Evolutionary conservation across 106 monocot species (phyloP), one percentile per base, ranked within the genome.

Genomic region (Allium fistulosum): DNA sequence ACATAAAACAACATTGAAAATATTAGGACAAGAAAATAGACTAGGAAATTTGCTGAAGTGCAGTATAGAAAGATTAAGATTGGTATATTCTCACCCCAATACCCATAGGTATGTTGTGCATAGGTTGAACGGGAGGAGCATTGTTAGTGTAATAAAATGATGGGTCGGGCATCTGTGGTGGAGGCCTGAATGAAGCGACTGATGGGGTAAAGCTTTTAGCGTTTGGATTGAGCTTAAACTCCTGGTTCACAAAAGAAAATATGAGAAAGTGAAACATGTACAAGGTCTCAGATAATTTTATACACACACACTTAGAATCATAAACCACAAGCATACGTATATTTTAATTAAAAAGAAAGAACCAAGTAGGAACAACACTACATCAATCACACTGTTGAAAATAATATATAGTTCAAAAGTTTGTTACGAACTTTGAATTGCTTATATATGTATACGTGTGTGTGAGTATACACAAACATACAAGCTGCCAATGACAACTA

Each of bases 171-270:
- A 74, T 67, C 12, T 87, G 74, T 13, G 55, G 18, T 62, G 72
- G 75, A 13, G 80, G 86, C 77, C 83, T 85, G 51, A 84, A 61
- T 57, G 85, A 75, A 61, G 84, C 18, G 62, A 37, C 37, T 37
- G 76, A 75, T 28, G 95, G 95, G 28, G 79, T 79, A 67, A 96
- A 96, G 72, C 79, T 86, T 67, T 80, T 96, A 46, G 95, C 95
- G 76, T 88, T 81, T 17, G 95, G 95, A 76, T 96, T 96, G 46
- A 96, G 80, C 76, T 86, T 96, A 61, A 96, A 96, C 65, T 96
- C 95, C 95, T 96, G 85, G 11, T 80, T 64, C 52, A 73, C 27
- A 63, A 80, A n/a, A 75, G 61, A 28, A 67, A 13, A n/a, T 28
- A 70, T 10, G 26, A 55, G 12, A 64, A 17, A 26, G 9, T 0